These are phyloP conservation scores for Candolleomyces efflorescens DNA, from an alignment of 768 basidiomycete species.

Conservation along the genomic window DNA sequence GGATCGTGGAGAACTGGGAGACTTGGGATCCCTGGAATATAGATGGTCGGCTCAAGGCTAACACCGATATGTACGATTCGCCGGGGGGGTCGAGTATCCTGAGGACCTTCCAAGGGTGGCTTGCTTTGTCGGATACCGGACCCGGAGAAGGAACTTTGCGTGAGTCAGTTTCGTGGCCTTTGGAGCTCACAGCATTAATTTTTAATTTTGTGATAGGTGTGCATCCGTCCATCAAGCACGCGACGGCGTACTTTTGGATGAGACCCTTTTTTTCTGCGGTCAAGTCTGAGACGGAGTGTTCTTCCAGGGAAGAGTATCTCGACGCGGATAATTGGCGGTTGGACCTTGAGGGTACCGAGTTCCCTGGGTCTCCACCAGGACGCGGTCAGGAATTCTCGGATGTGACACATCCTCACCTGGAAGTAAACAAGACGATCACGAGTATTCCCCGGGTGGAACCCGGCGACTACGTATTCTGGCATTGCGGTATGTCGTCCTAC, in stretches of 20 bases:
- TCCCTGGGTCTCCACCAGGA: slow-evolving; percentile 53
- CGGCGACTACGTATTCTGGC: slow-evolving; percentile 51
- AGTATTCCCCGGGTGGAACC: slow-evolving; percentile 57
- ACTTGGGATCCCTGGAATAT: slow-evolving; percentile 50
- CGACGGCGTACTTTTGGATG: slow-evolving; percentile 58
- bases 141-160: slow-evolving; percentile 59
- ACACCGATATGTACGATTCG: slow-evolving; percentile 58
- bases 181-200: neutral
- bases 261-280: slow-evolving; percentile 60
- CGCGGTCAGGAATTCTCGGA: slow-evolving; percentile 50
- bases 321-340: slow-evolving; percentile 51
- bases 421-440: slow-evolving; percentile 51
- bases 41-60: slow-evolving; percentile 42
- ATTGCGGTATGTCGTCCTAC: neutral
- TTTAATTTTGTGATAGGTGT: neutral
- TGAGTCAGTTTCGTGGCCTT: slow-evolving; percentile 49
- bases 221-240: slow-evolving; percentile 1
- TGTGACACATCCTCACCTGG: slow-evolving; percentile 55
- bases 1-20: slow-evolving; percentile 43
- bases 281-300: neutral
- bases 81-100: slow-evolving; percentile 43
- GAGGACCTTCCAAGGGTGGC: slow-evolving; percentile 59
- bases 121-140: slow-evolving; percentile 47
- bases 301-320: slow-evolving; percentile 21
- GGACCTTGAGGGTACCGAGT: slow-evolving; percentile 45